Conservation (phyloP, 2,329 filamentous ascomycete species). For the Sordariomycetes sp. region DNA sequence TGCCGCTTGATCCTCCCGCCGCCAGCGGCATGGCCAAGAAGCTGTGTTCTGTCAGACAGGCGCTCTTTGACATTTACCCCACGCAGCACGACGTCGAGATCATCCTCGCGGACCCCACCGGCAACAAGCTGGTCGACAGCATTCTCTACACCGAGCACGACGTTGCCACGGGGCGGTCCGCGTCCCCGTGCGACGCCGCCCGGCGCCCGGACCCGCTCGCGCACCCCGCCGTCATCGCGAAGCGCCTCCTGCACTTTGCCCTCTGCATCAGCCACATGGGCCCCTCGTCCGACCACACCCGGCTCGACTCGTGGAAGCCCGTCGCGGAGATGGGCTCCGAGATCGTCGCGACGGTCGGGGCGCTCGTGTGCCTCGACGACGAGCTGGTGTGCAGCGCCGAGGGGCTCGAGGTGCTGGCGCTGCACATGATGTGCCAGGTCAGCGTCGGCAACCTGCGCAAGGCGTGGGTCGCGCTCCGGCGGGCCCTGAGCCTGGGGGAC, state of each 20-base stretch:
- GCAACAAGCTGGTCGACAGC: neutral
- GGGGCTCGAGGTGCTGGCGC: conserved; percentile 38
- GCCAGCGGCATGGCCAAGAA: neutral
- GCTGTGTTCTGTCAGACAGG: neutral
- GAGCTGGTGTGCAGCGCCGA: conserved; percentile 39
- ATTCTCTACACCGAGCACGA: conserved; percentile 7
- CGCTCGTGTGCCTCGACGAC: conserved; percentile 37
- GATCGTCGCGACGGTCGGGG: conserved; percentile 13
- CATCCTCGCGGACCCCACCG: neutral
- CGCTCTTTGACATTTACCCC: neutral
- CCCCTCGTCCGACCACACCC: conserved; percentile 15
- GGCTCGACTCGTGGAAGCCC: neutral
- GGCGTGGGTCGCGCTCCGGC: conserved; percentile 39
- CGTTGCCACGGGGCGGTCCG: conserved; percentile 10
- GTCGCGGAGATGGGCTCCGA: neutral
- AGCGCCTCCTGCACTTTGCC: conserved; percentile 32
- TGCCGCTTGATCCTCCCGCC: neutral
- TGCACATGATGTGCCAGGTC: conserved; percentile 36
- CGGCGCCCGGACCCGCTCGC: conserved; percentile 23
- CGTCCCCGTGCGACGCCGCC: conserved; percentile 18
- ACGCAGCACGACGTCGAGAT: neutral
- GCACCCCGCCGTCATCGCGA: conserved; percentile 37
- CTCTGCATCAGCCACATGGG: conserved; percentile 34
- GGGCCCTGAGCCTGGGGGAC: conserved; percentile 38
- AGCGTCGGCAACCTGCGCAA: conserved; percentile 43